Base-by-base conservation (phyloP, 2,329 filamentous ascomycete species). In the Fusarium sp. region DNA sequence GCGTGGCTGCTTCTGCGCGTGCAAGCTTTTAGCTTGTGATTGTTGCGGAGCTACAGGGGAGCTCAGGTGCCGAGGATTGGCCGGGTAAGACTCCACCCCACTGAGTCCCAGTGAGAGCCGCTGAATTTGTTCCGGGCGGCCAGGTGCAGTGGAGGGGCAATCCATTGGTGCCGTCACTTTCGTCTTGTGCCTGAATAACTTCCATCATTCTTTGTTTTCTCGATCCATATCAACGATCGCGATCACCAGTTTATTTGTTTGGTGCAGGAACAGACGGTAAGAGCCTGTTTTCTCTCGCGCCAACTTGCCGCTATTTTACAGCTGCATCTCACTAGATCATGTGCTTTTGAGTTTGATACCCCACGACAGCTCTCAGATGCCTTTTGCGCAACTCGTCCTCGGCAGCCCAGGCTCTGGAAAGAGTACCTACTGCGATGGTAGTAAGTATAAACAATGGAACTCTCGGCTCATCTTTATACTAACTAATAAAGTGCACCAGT, bases 361-460 rank as follows among this genome's bases (percentile, higher is more conserved):
- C 53, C 42, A 52, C 49, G 48, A 70, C 53, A 66, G 64, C 67
- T 50, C 26, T 69, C 74, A 74, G 28, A 89, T 89, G 87, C 86
- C 87, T 49, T 89, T 89, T 75, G 87, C 85, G 62, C 92, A 97
- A 82, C 89, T 98, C 42, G 90, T 97, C 37, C 90, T 97, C 74
- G 96, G 96, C n/a, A 95, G 94, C 71, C 96, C 96, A 9, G 96
- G 96, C 75, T 90, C 94, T 29, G 96, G 96, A 65, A 99, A 99
- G 83, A 98, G 94, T 70, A 99, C 96, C 10, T 98, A 97, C 79
- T 98, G 95, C 84, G 93, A 98, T 89, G 96, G 96, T 77, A 97
- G 89, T 91, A 80, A 79, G 89, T 76, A 31, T 15, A 16, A 3
- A n/a, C 18, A n/a, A 1, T 11, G 11, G n/a, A 46, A 5, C 6